phyloP scores from a whole-genome alignment of 2,329 filamentous ascomycete genomes.

The Penicillium vulpinum region DNA sequence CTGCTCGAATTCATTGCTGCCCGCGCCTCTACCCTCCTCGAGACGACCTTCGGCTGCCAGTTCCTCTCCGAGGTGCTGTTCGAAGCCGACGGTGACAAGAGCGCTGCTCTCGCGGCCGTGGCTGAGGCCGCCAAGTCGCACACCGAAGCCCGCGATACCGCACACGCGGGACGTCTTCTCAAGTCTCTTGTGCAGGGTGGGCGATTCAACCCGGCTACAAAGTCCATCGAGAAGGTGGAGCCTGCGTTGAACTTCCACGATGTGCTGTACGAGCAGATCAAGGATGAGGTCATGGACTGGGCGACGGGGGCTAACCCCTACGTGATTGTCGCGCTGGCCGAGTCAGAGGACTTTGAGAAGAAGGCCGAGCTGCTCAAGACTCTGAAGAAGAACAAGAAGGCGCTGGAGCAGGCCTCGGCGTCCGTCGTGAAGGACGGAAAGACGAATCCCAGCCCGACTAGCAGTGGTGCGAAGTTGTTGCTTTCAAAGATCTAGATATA shows the following conservation, averaged over 20 bases:
- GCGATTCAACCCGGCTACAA: slow-evolving; percentile 73
- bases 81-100: slow-evolving; percentile 72
- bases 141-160: slow-evolving; percentile 58
- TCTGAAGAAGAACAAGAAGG: slow-evolving; percentile 71
- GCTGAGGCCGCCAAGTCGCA: slow-evolving; percentile 49
- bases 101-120: slow-evolving; percentile 68
- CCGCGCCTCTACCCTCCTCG: slow-evolving; percentile 66
- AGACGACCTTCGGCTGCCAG: slow-evolving; percentile 81
- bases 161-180: slow-evolving; percentile 76
- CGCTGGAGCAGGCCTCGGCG: slow-evolving; percentile 61
- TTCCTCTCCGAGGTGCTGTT: slow-evolving; percentile 82
- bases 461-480: slow-evolving; percentile 48
- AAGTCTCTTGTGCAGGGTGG: slow-evolving; percentile 90
- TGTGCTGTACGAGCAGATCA: slow-evolving; percentile 78
- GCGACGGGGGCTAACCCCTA: slow-evolving; percentile 84
- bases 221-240: slow-evolving; percentile 68
- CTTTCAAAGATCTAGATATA: slow-evolving; percentile 36
- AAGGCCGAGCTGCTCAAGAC: slow-evolving; percentile 66
- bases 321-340: slow-evolving; percentile 77
- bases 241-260: slow-evolving; percentile 79
- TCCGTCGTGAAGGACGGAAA: slow-evolving; percentile 43
- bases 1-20: slow-evolving; percentile 72
- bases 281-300: slow-evolving; percentile 74
- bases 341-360: slow-evolving; percentile 69
- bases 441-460: slow-evolving; percentile 41